Evolutionary conservation across 1,284 basidiomycete species (phyloP), one percentile per base, ranked within the genome.

Genomic region (Leccinum huronense): DNA sequence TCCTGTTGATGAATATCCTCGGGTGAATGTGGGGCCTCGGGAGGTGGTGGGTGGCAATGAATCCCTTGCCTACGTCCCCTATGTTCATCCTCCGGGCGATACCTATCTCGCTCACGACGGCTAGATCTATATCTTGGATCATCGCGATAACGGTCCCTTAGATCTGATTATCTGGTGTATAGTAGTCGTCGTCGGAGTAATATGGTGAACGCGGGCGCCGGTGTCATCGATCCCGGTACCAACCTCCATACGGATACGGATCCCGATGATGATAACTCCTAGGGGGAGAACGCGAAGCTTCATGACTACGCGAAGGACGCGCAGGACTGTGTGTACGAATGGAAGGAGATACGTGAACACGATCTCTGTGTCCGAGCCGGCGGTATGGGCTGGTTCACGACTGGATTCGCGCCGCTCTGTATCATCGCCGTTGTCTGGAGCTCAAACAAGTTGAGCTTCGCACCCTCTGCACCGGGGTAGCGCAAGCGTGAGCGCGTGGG

Each of bases 271-370:
- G 27, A 51, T 62, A 55, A 27, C 40, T 42, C 33, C 64, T 68
- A 23, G 70, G 38, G 1, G 59, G 72, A 10, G 65, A 66, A 19
- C 58, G 64, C 8, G 61, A 51, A 38, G 60, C 55, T 27, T 59
- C 59, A 13, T 23, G 57, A 48, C 10, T 0, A 55, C 30, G 10
- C 1, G 6, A 27, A 40, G 23, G 65, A 57, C n/a, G 59, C n/a
- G 60, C 67, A 8, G 53, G 67, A 57, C 60, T 67, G 53, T 63
- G 62, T 34, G 57, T 57, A 40, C 63, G 66, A 45, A 74, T 67
- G 27, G 72, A 65, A 23, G 76, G 73, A 5, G 73, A 66, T 59
- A 67, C 63, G 14, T 14, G 73, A 58, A 66, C 27, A n/a, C n/a
- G n/a, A n/a, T n/a, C n/a, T n/a, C n/a, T n/a, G n/a, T n/a, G n/a